A percentile compares a stretch with the other conserved stretches of the same genome.
Conservation (phyloP, 179 eudicot genomes). For the Beta lomatogona region DNA sequence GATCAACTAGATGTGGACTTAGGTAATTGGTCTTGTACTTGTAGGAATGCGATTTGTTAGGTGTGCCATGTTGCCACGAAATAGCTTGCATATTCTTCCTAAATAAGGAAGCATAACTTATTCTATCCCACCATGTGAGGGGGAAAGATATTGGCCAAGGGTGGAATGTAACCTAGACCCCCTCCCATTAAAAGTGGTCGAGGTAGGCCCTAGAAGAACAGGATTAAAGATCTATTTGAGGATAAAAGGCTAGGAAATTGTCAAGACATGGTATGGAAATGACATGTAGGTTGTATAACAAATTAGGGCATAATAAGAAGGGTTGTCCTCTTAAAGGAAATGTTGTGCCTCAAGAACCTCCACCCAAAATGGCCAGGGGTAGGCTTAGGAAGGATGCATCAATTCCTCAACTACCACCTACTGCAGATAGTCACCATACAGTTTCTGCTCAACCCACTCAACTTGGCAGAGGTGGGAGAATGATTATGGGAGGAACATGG, state of each 20-base stretch:
- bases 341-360: neutral
- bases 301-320: neutral
- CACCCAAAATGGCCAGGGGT: neutral
- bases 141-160: slow-evolving; percentile 4
- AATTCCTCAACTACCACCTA: no score
- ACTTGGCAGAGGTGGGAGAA: neutral
- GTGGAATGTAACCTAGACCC: neutral
- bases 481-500: neutral
- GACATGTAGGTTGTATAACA: neutral
- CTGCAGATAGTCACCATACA: neutral
- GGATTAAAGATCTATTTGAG: neutral
- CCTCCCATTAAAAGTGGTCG: neutral
- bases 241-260: neutral
- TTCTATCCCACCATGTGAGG: no score
- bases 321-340: neutral
- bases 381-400: neutral
- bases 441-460: neutral
- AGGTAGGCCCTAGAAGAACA: neutral
- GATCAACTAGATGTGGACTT: no score
- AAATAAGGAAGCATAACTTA: no score
- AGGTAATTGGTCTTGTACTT: no score
- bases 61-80: no score
- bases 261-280: neutral
- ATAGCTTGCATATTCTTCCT: no score
- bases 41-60: no score